Conservation (phyloP, 176 grass and related monocot genomes). For the Musa schizocarpa region DNA sequence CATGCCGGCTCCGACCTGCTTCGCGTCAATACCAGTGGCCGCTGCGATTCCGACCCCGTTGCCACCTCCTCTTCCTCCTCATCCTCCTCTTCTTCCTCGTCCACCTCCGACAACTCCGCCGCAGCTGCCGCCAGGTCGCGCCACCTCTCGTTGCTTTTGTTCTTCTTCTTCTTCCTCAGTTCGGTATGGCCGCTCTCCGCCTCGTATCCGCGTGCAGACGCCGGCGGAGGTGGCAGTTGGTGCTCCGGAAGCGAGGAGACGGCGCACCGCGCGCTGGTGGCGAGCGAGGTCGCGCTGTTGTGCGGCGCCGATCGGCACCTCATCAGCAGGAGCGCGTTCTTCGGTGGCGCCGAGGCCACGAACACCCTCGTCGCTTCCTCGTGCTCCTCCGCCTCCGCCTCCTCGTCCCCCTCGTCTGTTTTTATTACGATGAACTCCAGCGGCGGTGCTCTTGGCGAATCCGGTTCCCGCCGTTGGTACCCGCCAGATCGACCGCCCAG, state of each 20-base stretch:
- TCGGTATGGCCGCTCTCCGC: conserved; percentile 3
- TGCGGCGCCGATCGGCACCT: conserved; percentile 90
- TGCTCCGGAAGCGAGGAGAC: conserved; percentile 3
- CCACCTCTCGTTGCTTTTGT: conserved; percentile 4
- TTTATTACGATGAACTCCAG: conserved; percentile 6
- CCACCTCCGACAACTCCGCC: not conserved
- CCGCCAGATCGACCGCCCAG: conserved; percentile 8
- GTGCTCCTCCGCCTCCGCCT: conserved; percentile 4
- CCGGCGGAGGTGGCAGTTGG: conserved; percentile 10
- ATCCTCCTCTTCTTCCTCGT: not conserved
- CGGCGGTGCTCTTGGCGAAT: not conserved
- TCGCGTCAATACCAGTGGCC: conserved; percentile 66
- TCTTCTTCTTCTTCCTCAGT: not conserved
- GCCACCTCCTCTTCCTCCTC: conserved; percentile 45
- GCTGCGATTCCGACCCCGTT: conserved; percentile 74
- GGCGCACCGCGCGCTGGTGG: conserved; percentile 25
- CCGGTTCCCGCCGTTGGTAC: not conserved
- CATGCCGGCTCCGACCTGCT: conserved; percentile 84
- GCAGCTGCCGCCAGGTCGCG: not conserved
- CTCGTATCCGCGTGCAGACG: not conserved
- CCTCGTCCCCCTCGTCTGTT: not conserved
- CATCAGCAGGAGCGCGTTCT: conserved; percentile 95
- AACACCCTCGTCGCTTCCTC: conserved; percentile 22
- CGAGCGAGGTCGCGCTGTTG: conserved; percentile 53
- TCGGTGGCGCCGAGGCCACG: conserved; percentile 57